Percentiles rank a stretch among this genome's conserved stretches.
Conservation (phyloP, 768 basidiomycete genomes). For the Rhizopogon vulgaris region DNA sequence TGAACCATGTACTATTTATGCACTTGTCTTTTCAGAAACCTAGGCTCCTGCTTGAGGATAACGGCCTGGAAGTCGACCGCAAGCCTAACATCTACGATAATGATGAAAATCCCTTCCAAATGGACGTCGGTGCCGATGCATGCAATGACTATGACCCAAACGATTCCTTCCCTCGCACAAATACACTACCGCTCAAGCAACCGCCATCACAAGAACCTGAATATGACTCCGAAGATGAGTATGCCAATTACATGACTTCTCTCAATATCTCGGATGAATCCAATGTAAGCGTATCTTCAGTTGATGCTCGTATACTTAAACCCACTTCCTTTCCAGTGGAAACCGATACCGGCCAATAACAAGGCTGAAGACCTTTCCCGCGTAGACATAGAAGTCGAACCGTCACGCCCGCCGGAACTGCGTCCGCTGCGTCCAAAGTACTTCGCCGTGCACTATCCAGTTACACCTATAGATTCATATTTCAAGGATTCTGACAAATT, state of each 20-base stretch:
- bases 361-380: constrained; percentile 27
- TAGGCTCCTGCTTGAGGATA: constrained; percentile 3
- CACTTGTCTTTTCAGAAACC: constrained; percentile 13
- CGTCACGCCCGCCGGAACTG: constrained; percentile 1
- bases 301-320: neutral
- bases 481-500: constrained; percentile 1
- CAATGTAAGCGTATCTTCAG: constrained; percentile 12
- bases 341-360: constrained; percentile 18
- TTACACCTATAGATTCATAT: constrained; percentile 13
- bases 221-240: constrained; percentile 18
- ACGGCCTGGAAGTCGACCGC: neutral
- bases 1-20: neutral
- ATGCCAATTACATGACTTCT: constrained; percentile 15
- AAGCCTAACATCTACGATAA: neutral
- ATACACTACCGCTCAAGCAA: neutral
- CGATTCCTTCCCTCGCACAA: neutral
- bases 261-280: constrained; percentile 25
- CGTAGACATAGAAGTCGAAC: neutral
- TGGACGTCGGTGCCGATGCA: neutral
- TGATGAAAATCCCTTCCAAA: neutral
- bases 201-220: neutral
- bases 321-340: constrained; percentile 15
- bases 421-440: constrained; percentile 10
- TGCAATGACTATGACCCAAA: neutral
- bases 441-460: constrained; percentile 13